A percentile compares a stretch with the other conserved stretches of the same genome.
Conservation (phyloP, 306 rosid genomes). For the Medicago ruthenica region DNA sequence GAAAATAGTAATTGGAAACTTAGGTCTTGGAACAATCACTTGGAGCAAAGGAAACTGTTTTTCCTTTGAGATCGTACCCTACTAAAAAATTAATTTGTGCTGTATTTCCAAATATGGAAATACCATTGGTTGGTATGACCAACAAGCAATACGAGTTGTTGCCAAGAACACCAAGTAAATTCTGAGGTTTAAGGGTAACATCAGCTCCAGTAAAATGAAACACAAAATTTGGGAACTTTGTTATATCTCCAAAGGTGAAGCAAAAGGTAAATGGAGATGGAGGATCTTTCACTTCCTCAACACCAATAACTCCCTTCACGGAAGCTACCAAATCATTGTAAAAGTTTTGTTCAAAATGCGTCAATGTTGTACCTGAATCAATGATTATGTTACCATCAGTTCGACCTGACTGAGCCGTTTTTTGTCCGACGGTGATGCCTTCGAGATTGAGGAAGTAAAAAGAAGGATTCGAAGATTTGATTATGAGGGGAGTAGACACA, state of each 20-base stretch:
- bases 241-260: too few species aligned
- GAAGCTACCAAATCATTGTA: too few species aligned
- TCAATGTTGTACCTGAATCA: slow-evolving; percentile 38
- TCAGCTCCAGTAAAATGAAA: slow-evolving; percentile 7
- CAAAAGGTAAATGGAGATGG: not conserved
- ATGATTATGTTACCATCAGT: not conserved
- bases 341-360: not conserved
- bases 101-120: slow-evolving; percentile 12
- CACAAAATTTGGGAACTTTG: not conserved
- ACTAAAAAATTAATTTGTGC: slow-evolving; percentile 16
- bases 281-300: not conserved
- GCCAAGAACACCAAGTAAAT: accelerated
- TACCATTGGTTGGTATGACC: accelerated
- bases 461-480: not conserved
- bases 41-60: slow-evolving; percentile 34
- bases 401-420: not conserved
- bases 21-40: slow-evolving; percentile 17
- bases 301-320: not conserved
- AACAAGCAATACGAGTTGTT: not conserved
- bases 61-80: slow-evolving; percentile 23
- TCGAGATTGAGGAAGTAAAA: slow-evolving; percentile 37
- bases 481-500: slow-evolving; percentile 27
- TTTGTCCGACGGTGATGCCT: slow-evolving; percentile 11
- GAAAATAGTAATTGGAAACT: not conserved
- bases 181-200: not conserved